A percentile compares a stretch with the other conserved stretches of the same genome.
phyloP scores from a whole-genome alignment of 139 green algal genomes.

The Chlorella ohadii region DNA sequence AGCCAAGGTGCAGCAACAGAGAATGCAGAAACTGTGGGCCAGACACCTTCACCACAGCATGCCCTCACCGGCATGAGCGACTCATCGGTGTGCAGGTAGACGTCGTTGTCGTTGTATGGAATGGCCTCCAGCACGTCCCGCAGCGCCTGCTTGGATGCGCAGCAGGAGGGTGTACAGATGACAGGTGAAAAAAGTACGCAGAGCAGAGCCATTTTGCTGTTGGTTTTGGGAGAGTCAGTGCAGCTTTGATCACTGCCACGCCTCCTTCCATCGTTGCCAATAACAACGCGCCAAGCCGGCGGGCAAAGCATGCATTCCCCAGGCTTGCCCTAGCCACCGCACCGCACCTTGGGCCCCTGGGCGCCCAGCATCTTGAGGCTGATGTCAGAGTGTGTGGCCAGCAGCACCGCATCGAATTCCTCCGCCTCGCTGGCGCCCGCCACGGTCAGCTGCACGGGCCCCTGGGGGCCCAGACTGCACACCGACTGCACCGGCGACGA shows the following conservation, averaged over 20 bases:
- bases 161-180: no score
- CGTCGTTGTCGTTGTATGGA: constrained; percentile 85
- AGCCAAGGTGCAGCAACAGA: no score
- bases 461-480: constrained; percentile 16
- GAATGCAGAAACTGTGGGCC: no score
- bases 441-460: not conserved
- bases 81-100: constrained; percentile 90
- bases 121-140: constrained; percentile 76
- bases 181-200: no score
- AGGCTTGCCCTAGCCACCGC: no score
- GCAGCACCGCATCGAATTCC: constrained; percentile 63
- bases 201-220: no score
- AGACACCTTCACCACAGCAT: no score
- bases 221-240: no score
- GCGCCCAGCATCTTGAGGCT: constrained; percentile 74
- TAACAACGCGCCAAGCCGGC: no score
- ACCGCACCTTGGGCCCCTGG: constrained; percentile 18
- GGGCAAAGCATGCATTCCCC: no score
- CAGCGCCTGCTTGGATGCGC: constrained; percentile 54
- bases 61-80: constrained; percentile 79
- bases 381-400: constrained; percentile 90
- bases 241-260: no score
- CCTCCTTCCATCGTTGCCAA: no score
- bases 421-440: constrained; percentile 2
- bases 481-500: constrained; percentile 57